These are phyloP conservation scores for Neoboletus subvelutipes DNA, from an alignment of 768 basidiomycete genomes.

Conservation along the genomic window DNA sequence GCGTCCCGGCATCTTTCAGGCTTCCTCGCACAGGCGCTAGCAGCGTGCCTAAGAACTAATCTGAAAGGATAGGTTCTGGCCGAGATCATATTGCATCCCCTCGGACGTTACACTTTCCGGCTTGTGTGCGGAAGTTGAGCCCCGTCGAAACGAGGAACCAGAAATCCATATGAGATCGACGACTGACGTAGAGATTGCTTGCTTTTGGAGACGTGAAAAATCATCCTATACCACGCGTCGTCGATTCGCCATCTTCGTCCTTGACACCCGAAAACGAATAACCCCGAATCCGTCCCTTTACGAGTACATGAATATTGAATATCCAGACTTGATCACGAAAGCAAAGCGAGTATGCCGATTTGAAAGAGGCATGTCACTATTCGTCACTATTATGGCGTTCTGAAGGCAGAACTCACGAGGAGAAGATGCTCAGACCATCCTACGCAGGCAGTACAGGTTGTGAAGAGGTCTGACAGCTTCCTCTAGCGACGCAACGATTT, in stretches of 20 bases:
- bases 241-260: background rate
- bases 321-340: background rate
- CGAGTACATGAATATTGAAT: background rate
- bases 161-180: background rate
- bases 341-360: background rate
- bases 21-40: background rate
- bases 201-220: background rate
- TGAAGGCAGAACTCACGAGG: background rate
- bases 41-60: background rate
- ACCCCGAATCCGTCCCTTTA: background rate
- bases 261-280: background rate
- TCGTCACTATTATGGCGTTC: background rate
- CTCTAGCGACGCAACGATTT: no score
- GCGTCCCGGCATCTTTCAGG: background rate
- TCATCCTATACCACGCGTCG: background rate
- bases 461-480: no score
- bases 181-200: constrained; percentile 6
- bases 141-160: background rate
- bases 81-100: background rate
- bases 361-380: constrained; percentile 4
- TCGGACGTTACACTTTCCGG: background rate
- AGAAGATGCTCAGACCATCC: background rate
- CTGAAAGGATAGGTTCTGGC: background rate
- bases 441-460: background rate
- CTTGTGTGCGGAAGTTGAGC: background rate